Base-by-base conservation (phyloP, 306 rosid genomes). In the Cyclanthera cordifolia region DNA sequence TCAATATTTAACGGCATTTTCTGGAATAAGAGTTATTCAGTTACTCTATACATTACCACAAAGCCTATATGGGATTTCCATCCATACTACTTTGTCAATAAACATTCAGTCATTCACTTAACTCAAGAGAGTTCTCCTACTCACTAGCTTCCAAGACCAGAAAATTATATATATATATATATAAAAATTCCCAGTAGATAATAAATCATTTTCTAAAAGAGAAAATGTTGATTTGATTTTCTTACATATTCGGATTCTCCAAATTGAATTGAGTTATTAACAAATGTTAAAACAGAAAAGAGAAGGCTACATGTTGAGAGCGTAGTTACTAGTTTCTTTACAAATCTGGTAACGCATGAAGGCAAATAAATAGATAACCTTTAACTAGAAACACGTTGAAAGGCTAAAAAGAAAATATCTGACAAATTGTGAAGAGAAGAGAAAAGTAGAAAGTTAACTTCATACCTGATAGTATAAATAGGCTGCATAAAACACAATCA, bases 381-480 rank as follows among this genome's bases (percentile, higher is more conserved):
- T 27, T 57, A 57, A 1, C 15, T 58, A 58, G 8, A 4, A 37
- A 27, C 67, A 60, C 9, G 16, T 34, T 34, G 21, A 59, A 32
- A 32, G 47, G 25, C 67, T 3, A 60, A 60, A 56, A 30, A 8
- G 48, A 12, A 34, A 32, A 60, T 34, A 34, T 60, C 25, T 34
- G 45, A 37, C 15, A 34, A 16, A 9, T 17, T 34, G 19, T 16
- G 27, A 23, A 55, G 43, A 74, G 30, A 63, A 45, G 67, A 11
- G 60, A 28, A 53, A 20, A 52, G 28, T 55, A 24, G 72, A 34
- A 39, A 37, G 25, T 4, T 30, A 66, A 69, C 49, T 13, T 43
- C 67, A 8, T 20, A 88, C 97, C 96, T 91, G 97, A 83, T 84
- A 91, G 71, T 82, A 89, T 32, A 89, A 72, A 79, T 85, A 91